Conservation (phyloP, 805 yeast species). For the Candida oleophila region DNA sequence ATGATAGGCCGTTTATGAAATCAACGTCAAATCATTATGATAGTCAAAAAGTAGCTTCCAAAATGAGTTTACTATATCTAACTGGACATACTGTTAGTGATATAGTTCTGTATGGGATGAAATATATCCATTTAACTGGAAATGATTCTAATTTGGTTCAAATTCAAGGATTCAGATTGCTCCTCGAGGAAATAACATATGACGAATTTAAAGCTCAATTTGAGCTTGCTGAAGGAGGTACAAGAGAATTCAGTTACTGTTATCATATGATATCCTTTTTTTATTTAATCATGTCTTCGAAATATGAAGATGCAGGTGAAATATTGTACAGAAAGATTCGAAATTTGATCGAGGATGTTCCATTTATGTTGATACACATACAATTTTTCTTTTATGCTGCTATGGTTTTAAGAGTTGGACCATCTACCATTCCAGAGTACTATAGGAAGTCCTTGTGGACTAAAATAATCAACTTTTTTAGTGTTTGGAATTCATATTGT, state of each 20-base stretch:
- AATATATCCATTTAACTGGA: not conserved
- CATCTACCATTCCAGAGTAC: not conserved
- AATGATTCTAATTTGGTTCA: conserved; percentile 4
- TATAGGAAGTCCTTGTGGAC: not conserved
- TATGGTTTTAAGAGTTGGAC: conserved; percentile 11
- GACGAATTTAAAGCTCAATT: conserved; percentile 9
- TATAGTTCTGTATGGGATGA: conserved; percentile 1
- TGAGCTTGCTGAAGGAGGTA: not conserved
- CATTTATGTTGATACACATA: conserved; percentile 20
- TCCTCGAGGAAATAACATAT: conserved; percentile 10
- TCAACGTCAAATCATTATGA: conserved; percentile 6
- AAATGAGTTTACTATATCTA: conserved; percentile 13
- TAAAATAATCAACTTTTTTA: not conserved
- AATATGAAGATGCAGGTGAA: conserved; percentile 16
- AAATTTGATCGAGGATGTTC: conserved; percentile 20
- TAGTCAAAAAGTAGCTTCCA: conserved; percentile 12
- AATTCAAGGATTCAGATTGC: conserved; percentile 6
- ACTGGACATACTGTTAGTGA: conserved; percentile 13
- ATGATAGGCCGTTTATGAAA: conserved; percentile 13
- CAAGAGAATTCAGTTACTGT: conserved; percentile 11
- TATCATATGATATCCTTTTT: conserved; percentile 11
- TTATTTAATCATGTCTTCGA: conserved; percentile 13
- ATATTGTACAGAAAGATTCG: conserved; percentile 13
- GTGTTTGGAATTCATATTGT: conserved; percentile 31
- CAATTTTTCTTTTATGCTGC: conserved; percentile 20